Conservation (phyloP, 2,329 filamentous ascomycete species). For the Diaporthe ampelina region DNA sequence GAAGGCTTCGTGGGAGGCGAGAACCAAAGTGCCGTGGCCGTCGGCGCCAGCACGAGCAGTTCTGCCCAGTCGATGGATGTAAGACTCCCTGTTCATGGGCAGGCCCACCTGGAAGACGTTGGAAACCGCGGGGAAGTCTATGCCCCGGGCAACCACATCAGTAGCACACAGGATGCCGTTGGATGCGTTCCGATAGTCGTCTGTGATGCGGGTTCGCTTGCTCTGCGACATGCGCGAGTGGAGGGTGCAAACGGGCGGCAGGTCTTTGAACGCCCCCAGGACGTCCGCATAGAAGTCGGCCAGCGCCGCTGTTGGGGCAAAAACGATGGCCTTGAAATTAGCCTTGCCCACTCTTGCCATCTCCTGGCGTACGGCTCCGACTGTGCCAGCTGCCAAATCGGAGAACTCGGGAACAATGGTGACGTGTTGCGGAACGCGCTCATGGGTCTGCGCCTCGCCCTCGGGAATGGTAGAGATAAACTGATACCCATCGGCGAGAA, state of each 20-base stretch:
- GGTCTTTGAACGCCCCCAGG: conserved; percentile 55
- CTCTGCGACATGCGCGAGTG: conserved; percentile 66
- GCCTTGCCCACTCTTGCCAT: conserved; percentile 50
- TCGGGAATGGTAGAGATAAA: conserved; percentile 85
- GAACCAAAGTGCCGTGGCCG: conserved; percentile 73
- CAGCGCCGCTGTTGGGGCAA: conserved; percentile 74
- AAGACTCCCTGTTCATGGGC: conserved; percentile 71
- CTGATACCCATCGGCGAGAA: conserved; percentile 79
- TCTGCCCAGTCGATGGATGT: conserved; percentile 77
- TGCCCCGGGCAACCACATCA: conserved; percentile 79
- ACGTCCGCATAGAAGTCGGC: conserved; percentile 65
- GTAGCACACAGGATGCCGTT: conserved; percentile 74
- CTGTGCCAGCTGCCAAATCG: conserved; percentile 72
- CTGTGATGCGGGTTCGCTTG: conserved; percentile 70
- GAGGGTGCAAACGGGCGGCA: conserved; percentile 60
- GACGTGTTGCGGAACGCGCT: conserved; percentile 80
- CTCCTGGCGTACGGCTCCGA: conserved; percentile 68
- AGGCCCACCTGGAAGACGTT: conserved; percentile 76
- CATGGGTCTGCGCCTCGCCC: conserved; percentile 82
- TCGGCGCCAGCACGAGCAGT: conserved; percentile 76
- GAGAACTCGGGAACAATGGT: conserved; percentile 78
- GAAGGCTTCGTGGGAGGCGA: conserved; percentile 64
- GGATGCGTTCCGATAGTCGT: conserved; percentile 69
- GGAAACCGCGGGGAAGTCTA: conserved; percentile 80
- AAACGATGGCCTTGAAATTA: conserved; percentile 87